Base-by-base conservation (phyloP, 306 rosid genomes). In the Rosa multiflora region DNA sequence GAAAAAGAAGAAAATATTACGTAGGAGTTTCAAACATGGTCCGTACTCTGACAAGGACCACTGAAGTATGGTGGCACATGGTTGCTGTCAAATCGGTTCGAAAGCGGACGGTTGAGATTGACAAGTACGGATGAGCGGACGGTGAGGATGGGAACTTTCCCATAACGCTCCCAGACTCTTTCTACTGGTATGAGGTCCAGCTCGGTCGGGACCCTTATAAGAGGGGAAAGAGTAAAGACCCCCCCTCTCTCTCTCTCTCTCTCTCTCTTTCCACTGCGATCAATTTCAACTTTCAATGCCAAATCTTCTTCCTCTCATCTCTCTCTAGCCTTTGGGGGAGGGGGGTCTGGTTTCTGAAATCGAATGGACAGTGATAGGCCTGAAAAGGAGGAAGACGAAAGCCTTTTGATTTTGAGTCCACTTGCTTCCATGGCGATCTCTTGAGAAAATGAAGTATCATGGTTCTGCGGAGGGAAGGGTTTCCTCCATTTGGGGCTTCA, bases 31-130 rank as follows among this genome's bases (percentile, higher is more conserved):
- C 35, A 75, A 70, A 78, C 73, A 77, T 59, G 78, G 84, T 84
- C 92, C 94, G 98, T 93, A 93, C 94, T 84, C 81, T 81, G 97
- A 89, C 94, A 93, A 86, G 73, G 93, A 90, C 97, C 92, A 81
- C 90, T 90, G 91, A 87, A 84, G 94, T 89, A 87, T 91, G 94
- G 98, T 88, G 89, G 91, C 98, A 89, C 98, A 93, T 93, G 94
- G 93, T 79, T 85, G 71, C 87, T 89, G 94, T 93, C 98, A 91
- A 82, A 91, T 93, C 98, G 83, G 8, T 70, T 9, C 0, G n/a
- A 0, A 71, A 76, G 74, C 67, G 23, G 12, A 87, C 87, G 87
- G 82, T 76, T 13, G 0, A 10, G 86, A 88, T 87, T 18, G 3
- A 0, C 10, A 55, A 0, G 88, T 91, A 91, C 93, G 97, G 88